Evolutionary conservation across 2,329 filamentous ascomycete species (phyloP).

Genomic region (Colletotrichum sp.): DNA sequence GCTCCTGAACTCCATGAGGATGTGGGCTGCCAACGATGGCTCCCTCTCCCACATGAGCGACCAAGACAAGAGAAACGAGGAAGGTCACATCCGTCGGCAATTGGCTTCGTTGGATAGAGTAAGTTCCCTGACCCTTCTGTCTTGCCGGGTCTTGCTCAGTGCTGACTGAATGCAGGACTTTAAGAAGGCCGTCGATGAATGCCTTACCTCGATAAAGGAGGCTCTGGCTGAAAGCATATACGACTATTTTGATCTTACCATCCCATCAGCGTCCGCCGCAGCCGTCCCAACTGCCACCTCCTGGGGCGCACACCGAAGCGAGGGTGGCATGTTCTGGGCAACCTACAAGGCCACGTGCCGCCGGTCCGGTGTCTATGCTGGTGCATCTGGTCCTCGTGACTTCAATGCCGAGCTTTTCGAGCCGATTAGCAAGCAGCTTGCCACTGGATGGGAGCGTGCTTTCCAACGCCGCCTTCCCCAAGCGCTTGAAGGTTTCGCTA

Average conservation of each 20-base stretch:
- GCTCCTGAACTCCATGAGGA: slow-evolving; percentile 28
- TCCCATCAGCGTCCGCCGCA: slow-evolving; percentile 20
- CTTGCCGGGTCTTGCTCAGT: neutral
- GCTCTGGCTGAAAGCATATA: slow-evolving; percentile 25
- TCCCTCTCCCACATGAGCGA: slow-evolving; percentile 19
- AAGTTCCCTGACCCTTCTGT: neutral
- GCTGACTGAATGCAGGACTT: slow-evolving; percentile 21
- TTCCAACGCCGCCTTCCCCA: slow-evolving; percentile 29
- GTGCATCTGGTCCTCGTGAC: slow-evolving; percentile 22
- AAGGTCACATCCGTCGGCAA: slow-evolving; percentile 11
- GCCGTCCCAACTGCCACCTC: slow-evolving; percentile 23
- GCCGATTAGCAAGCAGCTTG: slow-evolving; percentile 25
- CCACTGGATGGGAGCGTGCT: slow-evolving; percentile 28
- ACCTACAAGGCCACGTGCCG: slow-evolving; percentile 31
- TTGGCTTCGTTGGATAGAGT: slow-evolving; percentile 20
- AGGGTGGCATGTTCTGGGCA: slow-evolving; percentile 27
- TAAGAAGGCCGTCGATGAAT: slow-evolving; percentile 15
- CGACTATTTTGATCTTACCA: slow-evolving; percentile 24
- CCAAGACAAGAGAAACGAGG: slow-evolving; percentile 22
- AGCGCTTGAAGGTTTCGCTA: slow-evolving; percentile 2
- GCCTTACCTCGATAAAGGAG: slow-evolving; percentile 18
- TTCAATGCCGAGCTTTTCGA: slow-evolving; percentile 32
- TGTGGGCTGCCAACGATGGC: slow-evolving; percentile 28
- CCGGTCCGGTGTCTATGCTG: slow-evolving; percentile 23
- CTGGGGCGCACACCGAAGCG: slow-evolving; percentile 24